phyloP scores from a whole-genome alignment of 73 alveolate species.

The Stentor roeselii region DNA sequence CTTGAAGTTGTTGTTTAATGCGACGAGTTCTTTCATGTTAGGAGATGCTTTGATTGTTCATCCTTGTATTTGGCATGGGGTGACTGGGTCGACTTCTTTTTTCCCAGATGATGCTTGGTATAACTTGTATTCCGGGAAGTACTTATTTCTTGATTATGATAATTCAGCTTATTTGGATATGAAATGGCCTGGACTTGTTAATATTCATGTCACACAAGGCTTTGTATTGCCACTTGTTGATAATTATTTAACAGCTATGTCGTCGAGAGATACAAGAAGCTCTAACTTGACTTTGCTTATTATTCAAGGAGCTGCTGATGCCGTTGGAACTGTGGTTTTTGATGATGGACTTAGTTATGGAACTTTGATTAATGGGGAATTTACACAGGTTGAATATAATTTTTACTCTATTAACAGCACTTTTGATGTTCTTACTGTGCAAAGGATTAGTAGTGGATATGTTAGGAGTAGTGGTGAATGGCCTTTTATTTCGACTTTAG shows the following conservation, averaged over 20 bases:
- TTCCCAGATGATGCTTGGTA: constrained; percentile 25
- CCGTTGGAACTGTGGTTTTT: constrained; percentile 45
- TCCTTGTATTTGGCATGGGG: not conserved
- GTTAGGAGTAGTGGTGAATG: not conserved
- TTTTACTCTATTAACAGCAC: not conserved
- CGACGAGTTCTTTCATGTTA: not conserved
- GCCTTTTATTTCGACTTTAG: not conserved
- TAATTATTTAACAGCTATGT: constrained; percentile 37
- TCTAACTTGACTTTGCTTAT: constrained; percentile 39
- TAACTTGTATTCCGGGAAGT: not conserved
- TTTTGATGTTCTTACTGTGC: not conserved
- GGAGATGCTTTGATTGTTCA: constrained; percentile 27
- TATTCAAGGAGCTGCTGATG: constrained; percentile 36
- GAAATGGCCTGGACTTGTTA: constrained; percentile 33
- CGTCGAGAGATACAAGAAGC: not conserved
- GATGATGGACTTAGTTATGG: constrained; percentile 40
- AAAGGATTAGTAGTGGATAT: not conserved
- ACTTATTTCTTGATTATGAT: not conserved
- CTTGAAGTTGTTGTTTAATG: not conserved
- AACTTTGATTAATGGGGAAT: not conserved
- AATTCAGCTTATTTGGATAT: not conserved
- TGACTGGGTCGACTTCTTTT: not conserved
- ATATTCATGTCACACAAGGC: constrained; percentile 78
- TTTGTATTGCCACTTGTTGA: constrained; percentile 67
- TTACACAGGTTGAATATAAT: not conserved